These are phyloP conservation scores for Aureobasidium lini DNA, from an alignment of 2,329 filamentous ascomycete genomes.

Conservation along the genomic window DNA sequence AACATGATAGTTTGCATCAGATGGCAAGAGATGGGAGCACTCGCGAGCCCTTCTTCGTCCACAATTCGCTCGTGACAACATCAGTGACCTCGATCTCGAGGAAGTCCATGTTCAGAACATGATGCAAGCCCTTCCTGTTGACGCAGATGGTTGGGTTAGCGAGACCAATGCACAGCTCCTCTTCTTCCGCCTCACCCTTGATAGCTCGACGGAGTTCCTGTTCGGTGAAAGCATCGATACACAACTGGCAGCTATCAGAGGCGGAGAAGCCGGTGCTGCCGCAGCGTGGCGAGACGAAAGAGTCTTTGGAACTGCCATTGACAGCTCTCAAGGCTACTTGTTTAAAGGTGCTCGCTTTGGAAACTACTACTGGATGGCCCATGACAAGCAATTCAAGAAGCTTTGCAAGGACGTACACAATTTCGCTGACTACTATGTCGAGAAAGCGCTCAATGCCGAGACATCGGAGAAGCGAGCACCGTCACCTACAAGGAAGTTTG, in stretches of 20 bases:
- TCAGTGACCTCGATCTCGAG: slow-evolving; percentile 29
- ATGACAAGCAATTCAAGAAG: slow-evolving; percentile 30
- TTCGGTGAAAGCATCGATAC: slow-evolving; percentile 37
- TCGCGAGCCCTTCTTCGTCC: slow-evolving; percentile 30
- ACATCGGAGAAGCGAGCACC: not conserved
- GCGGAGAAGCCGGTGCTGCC: slow-evolving; percentile 4
- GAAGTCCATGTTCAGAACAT: slow-evolving; percentile 30
- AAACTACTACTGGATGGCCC: slow-evolving; percentile 27
- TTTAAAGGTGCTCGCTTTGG: slow-evolving; percentile 31
- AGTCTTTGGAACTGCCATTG: slow-evolving; percentile 38
- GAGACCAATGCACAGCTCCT: slow-evolving; percentile 31
- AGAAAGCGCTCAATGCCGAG: slow-evolving; percentile 30
- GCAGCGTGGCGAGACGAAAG: slow-evolving; percentile 26
- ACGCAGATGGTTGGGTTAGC: slow-evolving; percentile 13
- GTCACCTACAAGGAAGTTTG: slow-evolving; percentile 29
- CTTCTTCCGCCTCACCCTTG: slow-evolving; percentile 44
- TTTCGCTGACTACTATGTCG: slow-evolving; percentile 44
- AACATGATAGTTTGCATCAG: slow-evolving; percentile 13
- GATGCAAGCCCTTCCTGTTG: slow-evolving; percentile 24
- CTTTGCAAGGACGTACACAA: slow-evolving; percentile 18
- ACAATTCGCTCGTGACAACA: slow-evolving; percentile 32
- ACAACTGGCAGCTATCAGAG: slow-evolving; percentile 25
- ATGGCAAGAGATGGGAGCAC: slow-evolving; percentile 31
- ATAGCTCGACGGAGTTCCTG: slow-evolving; percentile 44
- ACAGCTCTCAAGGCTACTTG: slow-evolving; percentile 33